Conservation (phyloP, 306 rosid genomes). For the Quercus berberidifolia region DNA sequence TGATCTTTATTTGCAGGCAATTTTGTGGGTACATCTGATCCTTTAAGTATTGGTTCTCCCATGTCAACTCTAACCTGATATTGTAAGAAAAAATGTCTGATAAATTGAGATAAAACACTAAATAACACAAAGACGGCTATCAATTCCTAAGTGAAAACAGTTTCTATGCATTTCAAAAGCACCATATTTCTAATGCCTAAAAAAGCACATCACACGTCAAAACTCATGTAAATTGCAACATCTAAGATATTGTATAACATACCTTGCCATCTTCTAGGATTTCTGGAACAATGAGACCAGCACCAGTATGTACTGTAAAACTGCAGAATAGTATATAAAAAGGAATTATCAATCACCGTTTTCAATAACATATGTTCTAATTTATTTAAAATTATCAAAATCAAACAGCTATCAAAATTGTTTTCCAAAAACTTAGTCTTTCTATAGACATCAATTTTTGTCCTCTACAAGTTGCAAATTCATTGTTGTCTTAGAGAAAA, state of each 20-base stretch:
- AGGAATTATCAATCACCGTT: not conserved
- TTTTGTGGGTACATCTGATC: conserved; percentile 75
- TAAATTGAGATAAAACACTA: conserved; percentile 7
- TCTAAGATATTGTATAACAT: not conserved
- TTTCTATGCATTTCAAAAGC: not conserved
- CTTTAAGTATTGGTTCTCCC: conserved; percentile 92
- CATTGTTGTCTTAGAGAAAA: too few relatives aligned
- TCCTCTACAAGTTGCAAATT: too few relatives aligned
- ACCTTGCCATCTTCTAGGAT: conserved; percentile 77
- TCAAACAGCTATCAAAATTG: too few relatives aligned
- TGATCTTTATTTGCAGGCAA: conserved; percentile 56
- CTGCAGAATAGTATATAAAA: conserved; percentile 30
- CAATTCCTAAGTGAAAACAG: not conserved
- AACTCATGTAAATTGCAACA: conserved; percentile 15
- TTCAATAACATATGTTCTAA: not conserved
- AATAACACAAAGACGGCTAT: not conserved
- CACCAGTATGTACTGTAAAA: conserved; percentile 84
- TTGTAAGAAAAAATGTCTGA: conserved; percentile 10
- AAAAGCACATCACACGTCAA: conserved; percentile 5
- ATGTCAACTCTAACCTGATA: conserved; percentile 91
- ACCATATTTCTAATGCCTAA: not conserved
- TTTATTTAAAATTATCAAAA: too few relatives aligned
- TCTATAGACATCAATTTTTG: too few relatives aligned
- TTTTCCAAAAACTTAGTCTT: too few relatives aligned
- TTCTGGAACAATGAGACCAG: conserved; percentile 89